These are phyloP conservation scores for Pleurotus salmoneostramineus DNA, from an alignment of 768 basidiomycete species.

Conservation along the genomic window DNA sequence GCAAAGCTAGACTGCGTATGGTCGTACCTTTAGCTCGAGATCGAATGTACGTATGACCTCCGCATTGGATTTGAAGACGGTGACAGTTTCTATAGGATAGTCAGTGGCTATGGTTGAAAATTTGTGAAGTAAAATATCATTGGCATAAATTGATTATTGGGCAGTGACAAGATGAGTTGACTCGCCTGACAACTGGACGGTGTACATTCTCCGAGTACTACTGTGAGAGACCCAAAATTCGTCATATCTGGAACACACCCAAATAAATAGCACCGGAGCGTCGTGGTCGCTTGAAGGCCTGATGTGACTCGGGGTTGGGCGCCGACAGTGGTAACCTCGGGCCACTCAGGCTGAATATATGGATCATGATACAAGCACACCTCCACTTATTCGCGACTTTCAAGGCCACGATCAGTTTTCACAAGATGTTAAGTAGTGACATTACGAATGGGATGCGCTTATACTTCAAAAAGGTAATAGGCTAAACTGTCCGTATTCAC, in stretches of 20 bases:
- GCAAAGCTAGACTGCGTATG: background rate
- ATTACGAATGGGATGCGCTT: no score
- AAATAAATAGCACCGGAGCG: background rate
- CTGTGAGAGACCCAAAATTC: background rate
- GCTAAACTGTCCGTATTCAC: background rate
- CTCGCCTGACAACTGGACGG: background rate
- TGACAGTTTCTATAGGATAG: constrained; percentile 48
- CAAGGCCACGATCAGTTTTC: no score
- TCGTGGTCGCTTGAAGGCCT: background rate
- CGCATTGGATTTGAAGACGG: constrained; percentile 52
- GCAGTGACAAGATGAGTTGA: background rate
- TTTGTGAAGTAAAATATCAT: background rate
- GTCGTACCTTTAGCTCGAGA: constrained; percentile 43
- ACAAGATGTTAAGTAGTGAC: no score
- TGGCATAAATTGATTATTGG: no score
- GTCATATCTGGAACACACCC: background rate
- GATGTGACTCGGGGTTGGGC: no score
- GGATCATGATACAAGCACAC: no score
- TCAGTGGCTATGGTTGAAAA: constrained; percentile 29
- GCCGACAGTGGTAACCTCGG: no score
- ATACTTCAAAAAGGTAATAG: no score
- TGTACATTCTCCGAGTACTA: background rate
- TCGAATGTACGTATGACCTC: constrained; percentile 52
- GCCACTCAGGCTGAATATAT: no score
- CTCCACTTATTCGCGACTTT: no score